Evolutionary conservation across 345 rosid genomes (phyloP).

Genomic region (Syzygium jambos): DNA sequence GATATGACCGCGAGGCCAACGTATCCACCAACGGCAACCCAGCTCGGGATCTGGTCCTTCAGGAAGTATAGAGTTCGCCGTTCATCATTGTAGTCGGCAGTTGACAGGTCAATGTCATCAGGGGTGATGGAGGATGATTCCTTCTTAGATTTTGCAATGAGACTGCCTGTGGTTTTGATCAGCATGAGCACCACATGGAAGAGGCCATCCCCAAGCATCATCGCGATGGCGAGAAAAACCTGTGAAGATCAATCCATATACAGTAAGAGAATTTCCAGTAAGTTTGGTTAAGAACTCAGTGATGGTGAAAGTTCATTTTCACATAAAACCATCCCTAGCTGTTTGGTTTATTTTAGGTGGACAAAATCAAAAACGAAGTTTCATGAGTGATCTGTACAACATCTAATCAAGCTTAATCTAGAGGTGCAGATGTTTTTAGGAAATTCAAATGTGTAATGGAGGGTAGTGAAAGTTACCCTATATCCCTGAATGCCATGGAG

Average conservation of each 20-base stretch:
- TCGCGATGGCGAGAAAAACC: slow-evolving; percentile 79
- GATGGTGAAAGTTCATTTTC: not conserved
- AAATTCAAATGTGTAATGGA: not conserved
- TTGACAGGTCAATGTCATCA: not conserved
- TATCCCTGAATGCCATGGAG: slow-evolving; percentile 84
- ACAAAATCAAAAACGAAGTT: not conserved
- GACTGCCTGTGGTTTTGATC: slow-evolving; percentile 29
- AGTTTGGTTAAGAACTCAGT: not conserved
- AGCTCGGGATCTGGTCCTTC: slow-evolving; percentile 59
- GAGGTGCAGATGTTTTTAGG: not conserved
- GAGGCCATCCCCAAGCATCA: slow-evolving; percentile 87
- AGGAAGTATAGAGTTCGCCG: slow-evolving; percentile 51
- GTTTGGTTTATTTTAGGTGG: not conserved
- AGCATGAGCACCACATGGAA: slow-evolving; percentile 58
- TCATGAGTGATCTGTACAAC: not conserved
- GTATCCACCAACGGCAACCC: slow-evolving; percentile 54
- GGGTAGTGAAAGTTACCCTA: slow-evolving; percentile 20
- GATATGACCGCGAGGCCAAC: slow-evolving; percentile 41
- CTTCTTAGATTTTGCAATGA: slow-evolving; percentile 2
- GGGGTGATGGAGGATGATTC: not conserved
- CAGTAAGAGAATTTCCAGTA: not conserved
- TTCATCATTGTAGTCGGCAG: slow-evolving; percentile 26
- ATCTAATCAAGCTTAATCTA: not conserved
- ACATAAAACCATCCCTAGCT: not conserved
- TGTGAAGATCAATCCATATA: not conserved